These are phyloP conservation scores for Fusarium heterosporum DNA, from an alignment of 2,329 filamentous ascomycete species.

Conservation along the genomic window DNA sequence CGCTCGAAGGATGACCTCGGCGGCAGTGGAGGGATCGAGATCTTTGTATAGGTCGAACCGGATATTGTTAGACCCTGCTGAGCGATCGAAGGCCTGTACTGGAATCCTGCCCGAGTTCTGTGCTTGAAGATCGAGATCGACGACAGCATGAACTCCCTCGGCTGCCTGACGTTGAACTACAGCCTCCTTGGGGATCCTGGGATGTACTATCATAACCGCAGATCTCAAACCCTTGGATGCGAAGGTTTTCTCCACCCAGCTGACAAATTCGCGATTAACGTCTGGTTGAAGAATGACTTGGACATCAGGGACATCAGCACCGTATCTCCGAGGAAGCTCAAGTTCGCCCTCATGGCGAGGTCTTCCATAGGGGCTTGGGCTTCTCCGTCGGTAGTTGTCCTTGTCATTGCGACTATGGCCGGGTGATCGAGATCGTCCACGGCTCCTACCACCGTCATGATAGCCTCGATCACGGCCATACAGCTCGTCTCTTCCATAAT, in stretches of 20 bases:
- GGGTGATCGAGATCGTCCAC: conserved; percentile 78
- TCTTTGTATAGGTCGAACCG: conserved; percentile 90
- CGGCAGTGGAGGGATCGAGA: conserved; percentile 80
- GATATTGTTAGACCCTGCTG: conserved; percentile 77
- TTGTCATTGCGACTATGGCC: conserved; percentile 57
- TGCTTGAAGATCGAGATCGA: conserved; percentile 77
- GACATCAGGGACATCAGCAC: conserved; percentile 85
- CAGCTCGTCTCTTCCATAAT: conserved; percentile 69
- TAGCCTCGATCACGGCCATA: conserved; percentile 65
- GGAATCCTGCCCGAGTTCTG: conserved; percentile 80
- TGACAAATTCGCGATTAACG: conserved; percentile 81
- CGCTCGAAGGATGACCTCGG: conserved; percentile 81
- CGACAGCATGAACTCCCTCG: conserved; percentile 88
- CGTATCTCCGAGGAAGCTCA: conserved; percentile 78
- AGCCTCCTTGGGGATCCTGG: conserved; percentile 79
- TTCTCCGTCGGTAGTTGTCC: conserved; percentile 73
- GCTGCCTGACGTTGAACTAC: conserved; percentile 88
- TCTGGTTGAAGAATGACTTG: conserved; percentile 87
- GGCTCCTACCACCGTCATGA: conserved; percentile 56
- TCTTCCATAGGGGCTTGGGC: conserved; percentile 71
- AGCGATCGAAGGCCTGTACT: conserved; percentile 87
- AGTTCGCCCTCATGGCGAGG: conserved; percentile 67
- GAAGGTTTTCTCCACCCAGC: conserved; percentile 84
- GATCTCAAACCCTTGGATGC: conserved; percentile 76
- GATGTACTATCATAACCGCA: conserved; percentile 82